Evolutionary conservation across 2,329 filamentous ascomycete species (phyloP).

Genomic region (Byssochlamys sp.): DNA sequence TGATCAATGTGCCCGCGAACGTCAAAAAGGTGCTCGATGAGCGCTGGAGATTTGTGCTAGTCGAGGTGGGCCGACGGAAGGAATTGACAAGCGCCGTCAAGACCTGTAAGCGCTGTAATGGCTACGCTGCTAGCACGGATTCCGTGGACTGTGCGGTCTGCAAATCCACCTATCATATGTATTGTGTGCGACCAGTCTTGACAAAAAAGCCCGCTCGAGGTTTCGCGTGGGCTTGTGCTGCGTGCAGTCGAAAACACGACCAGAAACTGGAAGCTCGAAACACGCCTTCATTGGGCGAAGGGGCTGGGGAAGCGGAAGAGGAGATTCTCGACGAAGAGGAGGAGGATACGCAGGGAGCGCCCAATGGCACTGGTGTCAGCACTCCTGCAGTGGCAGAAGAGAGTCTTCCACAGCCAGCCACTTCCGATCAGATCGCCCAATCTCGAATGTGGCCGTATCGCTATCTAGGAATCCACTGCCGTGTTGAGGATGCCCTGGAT

Average conservation of each 20-base stretch:
- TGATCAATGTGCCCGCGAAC: conserved; percentile 90
- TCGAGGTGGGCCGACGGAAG: conserved; percentile 87
- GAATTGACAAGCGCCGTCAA: conserved; percentile 94
- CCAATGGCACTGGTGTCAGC: conserved; percentile 52
- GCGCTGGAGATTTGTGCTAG: conserved; percentile 90
- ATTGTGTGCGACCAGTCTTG: conserved; percentile 83
- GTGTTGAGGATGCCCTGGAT: conserved; percentile 87
- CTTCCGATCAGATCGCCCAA: conserved; percentile 80
- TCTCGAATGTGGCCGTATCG: conserved; percentile 93
- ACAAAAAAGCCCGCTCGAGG: conserved; percentile 93
- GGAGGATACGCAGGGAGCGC: conserved; percentile 47
- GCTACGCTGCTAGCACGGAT: conserved; percentile 87
- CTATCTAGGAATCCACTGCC: conserved; percentile 90
- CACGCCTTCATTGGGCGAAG: conserved; percentile 59
- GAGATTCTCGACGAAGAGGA: conserved; percentile 58
- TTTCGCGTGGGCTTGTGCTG: conserved; percentile 94
- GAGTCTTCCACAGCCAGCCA: conserved; percentile 50
- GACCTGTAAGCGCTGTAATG: conserved; percentile 81
- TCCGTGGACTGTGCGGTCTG: conserved; percentile 97
- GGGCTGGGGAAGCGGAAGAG: conserved; percentile 50
- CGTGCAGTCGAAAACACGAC: conserved; percentile 92
- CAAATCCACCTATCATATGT: conserved; percentile 94
- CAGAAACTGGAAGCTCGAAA: conserved; percentile 81
- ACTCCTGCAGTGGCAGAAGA: conserved; percentile 53
- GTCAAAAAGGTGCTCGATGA: conserved; percentile 95